A percentile compares a stretch with the other conserved stretches of the same genome.
Conservation (phyloP, 2,329 filamentous ascomycete genomes). For the Sporothrix brasiliensis region DNA sequence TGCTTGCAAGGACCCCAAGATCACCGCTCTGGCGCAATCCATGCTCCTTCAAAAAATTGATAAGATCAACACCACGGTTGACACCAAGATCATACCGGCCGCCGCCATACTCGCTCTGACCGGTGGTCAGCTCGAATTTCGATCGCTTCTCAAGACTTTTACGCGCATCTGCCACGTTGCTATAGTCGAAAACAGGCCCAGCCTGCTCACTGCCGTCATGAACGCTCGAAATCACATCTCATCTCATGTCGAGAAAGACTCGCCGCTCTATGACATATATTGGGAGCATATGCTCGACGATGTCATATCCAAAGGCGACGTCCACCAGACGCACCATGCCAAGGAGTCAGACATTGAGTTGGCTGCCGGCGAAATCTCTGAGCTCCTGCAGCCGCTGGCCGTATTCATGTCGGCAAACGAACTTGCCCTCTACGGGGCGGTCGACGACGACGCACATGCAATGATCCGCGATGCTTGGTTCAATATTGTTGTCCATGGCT, state of each 20-base stretch:
- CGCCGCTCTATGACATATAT: constrained; percentile 80
- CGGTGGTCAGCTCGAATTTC: constrained; percentile 80
- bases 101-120: constrained; percentile 75
- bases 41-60: constrained; percentile 96
- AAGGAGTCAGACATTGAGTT: constrained; percentile 79
- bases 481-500: constrained; percentile 94
- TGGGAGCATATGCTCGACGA: constrained; percentile 80
- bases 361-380: constrained; percentile 82
- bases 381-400: constrained; percentile 85
- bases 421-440: constrained; percentile 52
- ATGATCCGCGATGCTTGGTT: constrained; percentile 94
- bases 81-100: constrained; percentile 82
- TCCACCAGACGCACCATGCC: constrained; percentile 71
- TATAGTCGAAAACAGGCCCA: constrained; percentile 66
- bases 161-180: constrained; percentile 73
- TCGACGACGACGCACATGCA: constrained; percentile 69
- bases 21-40: constrained; percentile 87
- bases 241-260: constrained; percentile 65
- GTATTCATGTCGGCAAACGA: constrained; percentile 73
- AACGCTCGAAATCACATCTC: constrained; percentile 81
- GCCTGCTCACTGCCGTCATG: constrained; percentile 73
- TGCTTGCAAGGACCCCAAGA: constrained; percentile 82
- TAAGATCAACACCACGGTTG: constrained; percentile 77
- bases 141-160: constrained; percentile 82
- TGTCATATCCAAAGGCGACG: constrained; percentile 88